phyloP scores from a whole-genome alignment of 305 asterid species.

The Fraxinus nigra region DNA sequence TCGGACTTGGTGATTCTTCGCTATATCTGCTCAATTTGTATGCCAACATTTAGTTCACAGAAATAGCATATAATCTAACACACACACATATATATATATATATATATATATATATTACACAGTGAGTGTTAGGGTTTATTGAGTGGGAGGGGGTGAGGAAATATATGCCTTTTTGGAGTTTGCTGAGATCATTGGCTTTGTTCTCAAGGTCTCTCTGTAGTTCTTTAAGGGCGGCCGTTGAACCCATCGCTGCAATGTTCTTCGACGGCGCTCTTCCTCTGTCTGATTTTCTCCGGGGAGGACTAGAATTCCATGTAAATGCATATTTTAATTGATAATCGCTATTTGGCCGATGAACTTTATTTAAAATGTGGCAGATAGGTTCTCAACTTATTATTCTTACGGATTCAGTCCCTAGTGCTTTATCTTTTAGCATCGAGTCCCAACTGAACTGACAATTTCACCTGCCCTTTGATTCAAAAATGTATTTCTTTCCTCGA shows the following conservation, averaged over 20 bases:
- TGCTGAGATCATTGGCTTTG: conserved; percentile 81
- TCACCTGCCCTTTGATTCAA: no score
- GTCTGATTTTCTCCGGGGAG: not conserved
- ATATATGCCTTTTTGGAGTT: conserved; percentile 68
- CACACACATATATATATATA: not conserved
- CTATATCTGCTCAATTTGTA: conserved; percentile 45
- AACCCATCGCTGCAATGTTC: conserved; percentile 36
- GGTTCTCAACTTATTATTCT: not conserved
- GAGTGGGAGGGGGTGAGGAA: not conserved
- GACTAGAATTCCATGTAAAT: not conserved
- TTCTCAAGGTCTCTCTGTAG: conserved; percentile 79
- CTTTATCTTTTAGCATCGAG: not conserved
- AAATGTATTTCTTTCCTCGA: no score
- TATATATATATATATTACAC: not conserved
- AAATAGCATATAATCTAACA: not conserved
- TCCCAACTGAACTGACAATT: not conserved
- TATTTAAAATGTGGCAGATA: not conserved
- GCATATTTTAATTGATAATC: not conserved
- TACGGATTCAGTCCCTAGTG: not conserved
- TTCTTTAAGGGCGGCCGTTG: conserved; percentile 52
- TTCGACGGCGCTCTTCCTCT: conserved; percentile 15
- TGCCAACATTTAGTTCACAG: not conserved
- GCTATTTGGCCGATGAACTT: not conserved
- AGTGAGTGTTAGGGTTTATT: conserved; percentile 29
- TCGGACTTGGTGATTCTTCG: conserved; percentile 83